Evolutionary conservation across 257 asterid species (phyloP), one percentile per base, ranked within the genome.

Genomic region (Fraxinus anomala): DNA sequence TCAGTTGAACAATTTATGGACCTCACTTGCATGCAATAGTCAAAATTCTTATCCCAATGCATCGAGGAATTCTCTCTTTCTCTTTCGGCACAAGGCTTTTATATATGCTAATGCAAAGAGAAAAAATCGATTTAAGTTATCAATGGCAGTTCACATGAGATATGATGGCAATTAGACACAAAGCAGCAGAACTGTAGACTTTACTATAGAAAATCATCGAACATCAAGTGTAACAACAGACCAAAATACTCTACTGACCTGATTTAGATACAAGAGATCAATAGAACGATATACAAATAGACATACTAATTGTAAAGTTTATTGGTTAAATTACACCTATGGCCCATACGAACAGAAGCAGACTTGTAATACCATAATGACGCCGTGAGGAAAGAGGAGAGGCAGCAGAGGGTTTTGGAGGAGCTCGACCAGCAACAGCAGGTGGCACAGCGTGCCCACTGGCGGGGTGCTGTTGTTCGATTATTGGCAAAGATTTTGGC

Each of bases 381-480:
- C 11, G 39, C 4, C 63, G 51, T 26, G 73, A 51, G 33, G 79
- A 56, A 82, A 21, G 79, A 13, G 74, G 73, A 49, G 90, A 82
- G 61, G 89, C 89, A 44, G 84, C 73, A 16, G 93, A 91, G 73
- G 86, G 83, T 72, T 83, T 76, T 4, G 86, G 72, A 51, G 91
- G 82, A 72, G 97, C 76, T 80, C 87, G 85, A 69, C 89, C 94
- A 0, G 97, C 95, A 80, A 87, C 80, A 42, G 96, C 95, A 10
- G 97, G 97, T 21, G 96, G 76, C 40, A 84, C 87, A 28, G 93
- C 89, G 13, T 34, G 85, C 31, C 80, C 83, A 0, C 74, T 49
- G 4, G 87, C 88, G 71, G 74, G 71, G 36, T 73, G 85, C 78
- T 84, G 93, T 72, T 85, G 88, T 82, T 92, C 84, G 40, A 73